phyloP scores from a whole-genome alignment of 2,329 filamentous ascomycete species.

The Colletotrichum coccodes region DNA sequence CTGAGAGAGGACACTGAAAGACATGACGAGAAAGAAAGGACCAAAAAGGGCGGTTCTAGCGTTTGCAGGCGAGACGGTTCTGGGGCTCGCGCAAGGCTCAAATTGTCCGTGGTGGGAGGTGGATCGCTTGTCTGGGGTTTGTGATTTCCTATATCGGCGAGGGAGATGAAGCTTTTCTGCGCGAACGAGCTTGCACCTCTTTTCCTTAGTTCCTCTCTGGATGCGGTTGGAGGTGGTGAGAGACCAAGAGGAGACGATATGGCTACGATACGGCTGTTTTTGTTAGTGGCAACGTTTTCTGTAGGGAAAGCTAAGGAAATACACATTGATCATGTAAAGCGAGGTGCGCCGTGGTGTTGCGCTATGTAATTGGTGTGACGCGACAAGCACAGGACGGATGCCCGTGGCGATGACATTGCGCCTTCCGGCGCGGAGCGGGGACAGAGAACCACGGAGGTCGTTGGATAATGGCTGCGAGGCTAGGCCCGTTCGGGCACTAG shows the following conservation, averaged over 20 bases:
- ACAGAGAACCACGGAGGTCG: conserved; percentile 18
- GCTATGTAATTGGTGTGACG: background rate
- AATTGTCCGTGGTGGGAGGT: conserved; percentile 23
- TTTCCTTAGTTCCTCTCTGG: conserved; percentile 20
- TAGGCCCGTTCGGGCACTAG: conserved; percentile 16
- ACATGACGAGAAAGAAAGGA: background rate
- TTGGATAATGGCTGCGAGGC: conserved; percentile 21
- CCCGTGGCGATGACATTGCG: background rate
- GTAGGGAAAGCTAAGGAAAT: background rate
- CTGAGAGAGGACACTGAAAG: background rate
- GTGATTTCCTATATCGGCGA: conserved; percentile 11
- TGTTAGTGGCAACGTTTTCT: conserved; percentile 22
- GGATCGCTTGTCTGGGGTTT: conserved; percentile 18
- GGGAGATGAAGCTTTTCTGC: background rate
- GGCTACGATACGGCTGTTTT: conserved; percentile 25
- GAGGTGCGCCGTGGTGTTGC: background rate
- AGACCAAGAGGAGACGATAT: conserved; percentile 1
- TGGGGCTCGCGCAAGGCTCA: conserved; percentile 24
- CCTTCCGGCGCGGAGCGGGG: conserved; percentile 15
- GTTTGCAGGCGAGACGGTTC: conserved; percentile 16
- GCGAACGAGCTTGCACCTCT: conserved; percentile 13
- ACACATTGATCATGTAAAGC: background rate
- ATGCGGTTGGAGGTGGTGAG: conserved; percentile 5
- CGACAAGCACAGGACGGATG: background rate
- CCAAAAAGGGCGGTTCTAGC: background rate